Base-by-base conservation (phyloP, 2,329 filamentous ascomycete species). In the Dichotomopilus funicola region DNA sequence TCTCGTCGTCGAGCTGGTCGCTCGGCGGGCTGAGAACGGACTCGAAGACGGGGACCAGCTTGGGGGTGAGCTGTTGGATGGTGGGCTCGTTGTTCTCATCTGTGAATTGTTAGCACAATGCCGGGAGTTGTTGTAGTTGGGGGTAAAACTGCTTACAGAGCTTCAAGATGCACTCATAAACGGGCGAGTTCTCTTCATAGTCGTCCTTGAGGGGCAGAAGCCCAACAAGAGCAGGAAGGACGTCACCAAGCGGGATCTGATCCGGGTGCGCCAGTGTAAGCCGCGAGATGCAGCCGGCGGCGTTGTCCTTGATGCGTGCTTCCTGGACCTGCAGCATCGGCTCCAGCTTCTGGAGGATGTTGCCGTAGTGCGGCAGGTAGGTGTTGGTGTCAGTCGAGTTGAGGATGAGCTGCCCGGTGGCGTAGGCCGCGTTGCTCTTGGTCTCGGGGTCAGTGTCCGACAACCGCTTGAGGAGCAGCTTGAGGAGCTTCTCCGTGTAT, bases 401-500 rank as follows among this genome's bases (percentile, higher is more conserved):
- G 71, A 88, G 82, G 63, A 95, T 83, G 47, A 99, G 80, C 61
- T 95, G 81, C 43, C 94, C 94, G 55, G 88, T 83, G 53, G 90
- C 94, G 67, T 95, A 99, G 5, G 91, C 91, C 27, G 94, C 90
- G 70, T 97, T 97, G 64, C 91, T 96, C 77, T 94, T 95, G 58
- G 91, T 89, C 74, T 96, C 90, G 37, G 86, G 77, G 68, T 99
- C 91, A 67, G 94, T 88, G 66, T 99, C 94, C 9, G 85, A 84
- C 10, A 99, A 80, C 54, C 92, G 89, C 73, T 95, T 91, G 55
- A 95, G 75, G 38, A 97, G 79, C 6, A 95, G 78, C 71, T 88
- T 88, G 67, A 95, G 79, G 59, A 97, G 81, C 46, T 79, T 78
- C 53, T 79, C 71, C 0, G 92, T 96, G 77, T 86, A 91, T 1